These are phyloP conservation scores for Puccinia triticina DNA, from an alignment of 1,284 basidiomycete species.

Conservation along the genomic window DNA sequence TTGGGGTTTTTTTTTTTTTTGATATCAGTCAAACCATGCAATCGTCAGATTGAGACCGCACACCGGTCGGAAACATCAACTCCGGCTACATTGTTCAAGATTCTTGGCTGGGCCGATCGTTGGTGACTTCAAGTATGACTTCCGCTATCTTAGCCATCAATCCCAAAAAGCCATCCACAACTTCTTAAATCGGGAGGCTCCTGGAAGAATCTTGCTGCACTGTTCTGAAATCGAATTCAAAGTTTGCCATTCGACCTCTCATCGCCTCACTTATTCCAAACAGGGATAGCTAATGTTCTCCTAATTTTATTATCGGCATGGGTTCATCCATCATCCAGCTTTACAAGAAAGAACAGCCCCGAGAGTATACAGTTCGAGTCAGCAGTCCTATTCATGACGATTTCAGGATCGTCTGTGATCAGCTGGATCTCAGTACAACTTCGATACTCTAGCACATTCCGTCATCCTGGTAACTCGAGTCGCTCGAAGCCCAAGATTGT, in stretches of 20 bases:
- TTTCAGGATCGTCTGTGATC: conserved; percentile 38
- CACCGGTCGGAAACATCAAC: conserved; percentile 54
- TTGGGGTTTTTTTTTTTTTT: background rate
- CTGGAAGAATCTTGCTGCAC: conserved; percentile 17
- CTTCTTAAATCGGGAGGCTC: conserved; percentile 19
- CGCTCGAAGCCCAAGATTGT: no score
- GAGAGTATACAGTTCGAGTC: conserved; percentile 21
- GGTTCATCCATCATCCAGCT: background rate
- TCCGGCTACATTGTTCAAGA: conserved; percentile 51
- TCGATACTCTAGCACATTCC: background rate
- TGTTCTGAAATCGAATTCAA: conserved; percentile 33
- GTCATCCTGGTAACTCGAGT: background rate
- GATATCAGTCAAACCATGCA: conserved; percentile 35
- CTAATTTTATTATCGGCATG: background rate
- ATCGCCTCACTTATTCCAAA: background rate
- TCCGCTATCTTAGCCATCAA: conserved; percentile 22
- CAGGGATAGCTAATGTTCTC: background rate
- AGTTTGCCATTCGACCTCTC: background rate
- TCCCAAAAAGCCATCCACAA: conserved; percentile 35
- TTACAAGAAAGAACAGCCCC: conserved; percentile 35
- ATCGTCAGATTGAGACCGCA: conserved; percentile 46
- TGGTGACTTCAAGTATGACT: conserved; percentile 54
- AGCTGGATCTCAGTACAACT: conserved; percentile 26
- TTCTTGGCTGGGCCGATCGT: conserved; percentile 52
- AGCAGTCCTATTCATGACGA: conserved; percentile 29